Evolutionary conservation across 1,284 basidiomycete species (phyloP), one percentile per base, ranked within the genome.

Genomic region (Neonothopanus nambi): DNA sequence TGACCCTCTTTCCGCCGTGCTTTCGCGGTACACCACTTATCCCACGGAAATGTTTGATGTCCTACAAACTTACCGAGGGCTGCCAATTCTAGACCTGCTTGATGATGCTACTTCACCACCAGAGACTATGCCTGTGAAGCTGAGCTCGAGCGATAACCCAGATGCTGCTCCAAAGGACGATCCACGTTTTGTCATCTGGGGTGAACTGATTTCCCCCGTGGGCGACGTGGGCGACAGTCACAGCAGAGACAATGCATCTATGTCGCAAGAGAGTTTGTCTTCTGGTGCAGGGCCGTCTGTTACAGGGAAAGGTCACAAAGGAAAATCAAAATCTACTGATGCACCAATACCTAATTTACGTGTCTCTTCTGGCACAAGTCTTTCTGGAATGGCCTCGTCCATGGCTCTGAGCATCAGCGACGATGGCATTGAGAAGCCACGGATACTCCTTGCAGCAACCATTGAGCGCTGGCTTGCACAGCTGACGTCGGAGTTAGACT

Each of bases 401-500:
- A 33, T 33, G 30, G 30, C 30, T 33, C 30, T 33, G 9, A 33
- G 30, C n/a, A 20, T 17, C n/a, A 30, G 35, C 26, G 42, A 41
- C 17, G 36, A 20, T 15, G 44, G 54, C 17, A 28, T 36, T 17
- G 33, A 45, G 24, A 40, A 43, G 30, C 72, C 75, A 60, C 81
- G 77, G 60, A 72, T 90, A 33, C 71, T 95, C 13, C 74, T 94
- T 33, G 92, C 90, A 0, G 92, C 92, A 3, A 93, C 91, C 3
- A 90, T 94, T 60, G 92, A 95, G 66, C 84, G 92, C 1, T 93
- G 91, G 90, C 86, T 95, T 55, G 91, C 91, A 0, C 91, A 95
- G 64, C 73, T 94, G 43, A 94, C 92, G 28, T 89, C 86, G 63
- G 84, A 89, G 61, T 75, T 93, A 60, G 84, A 90, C 66, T 89